Evolutionary conservation across 139 green algal species (phyloP).

Genomic region (Volvox africanus): DNA sequence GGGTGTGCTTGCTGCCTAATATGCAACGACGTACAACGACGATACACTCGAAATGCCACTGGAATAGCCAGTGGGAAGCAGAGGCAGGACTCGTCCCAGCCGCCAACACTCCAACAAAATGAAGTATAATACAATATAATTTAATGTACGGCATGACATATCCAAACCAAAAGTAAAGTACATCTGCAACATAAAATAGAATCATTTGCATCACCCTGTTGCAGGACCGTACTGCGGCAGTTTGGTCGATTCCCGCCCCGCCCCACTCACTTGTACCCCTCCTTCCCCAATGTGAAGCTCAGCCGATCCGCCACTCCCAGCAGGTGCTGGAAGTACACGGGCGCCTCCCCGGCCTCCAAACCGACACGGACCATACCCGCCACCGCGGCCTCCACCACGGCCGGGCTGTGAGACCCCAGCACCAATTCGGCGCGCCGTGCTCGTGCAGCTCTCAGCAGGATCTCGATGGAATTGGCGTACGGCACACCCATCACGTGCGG

Average conservation of each 20-base stretch:
- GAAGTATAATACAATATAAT: no score
- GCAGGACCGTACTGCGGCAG: no score
- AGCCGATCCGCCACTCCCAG: not conserved
- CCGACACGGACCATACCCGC: not conserved
- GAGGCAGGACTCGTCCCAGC: no score
- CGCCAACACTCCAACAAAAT: no score
- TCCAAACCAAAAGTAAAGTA: not conserved
- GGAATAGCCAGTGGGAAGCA: no score
- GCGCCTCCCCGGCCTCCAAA: not conserved
- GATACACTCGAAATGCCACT: not conserved
- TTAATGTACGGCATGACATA: no score
- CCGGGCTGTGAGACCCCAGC: not conserved
- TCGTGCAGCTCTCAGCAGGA: not conserved
- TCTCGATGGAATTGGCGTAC: not conserved
- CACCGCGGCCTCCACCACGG: not conserved
- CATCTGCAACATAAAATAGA: not conserved
- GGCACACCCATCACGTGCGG: not conserved
- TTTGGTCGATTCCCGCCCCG: not conserved
- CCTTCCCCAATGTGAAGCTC: not conserved
- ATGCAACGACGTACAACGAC: not conserved
- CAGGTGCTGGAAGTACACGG: not conserved
- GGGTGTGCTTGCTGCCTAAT: not conserved
- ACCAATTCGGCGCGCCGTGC: not conserved
- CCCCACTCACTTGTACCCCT: not conserved
- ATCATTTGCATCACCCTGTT: not conserved